Conservation (phyloP, 2,329 filamentous ascomycete genomes). For the Beauveria bassiana region DNA sequence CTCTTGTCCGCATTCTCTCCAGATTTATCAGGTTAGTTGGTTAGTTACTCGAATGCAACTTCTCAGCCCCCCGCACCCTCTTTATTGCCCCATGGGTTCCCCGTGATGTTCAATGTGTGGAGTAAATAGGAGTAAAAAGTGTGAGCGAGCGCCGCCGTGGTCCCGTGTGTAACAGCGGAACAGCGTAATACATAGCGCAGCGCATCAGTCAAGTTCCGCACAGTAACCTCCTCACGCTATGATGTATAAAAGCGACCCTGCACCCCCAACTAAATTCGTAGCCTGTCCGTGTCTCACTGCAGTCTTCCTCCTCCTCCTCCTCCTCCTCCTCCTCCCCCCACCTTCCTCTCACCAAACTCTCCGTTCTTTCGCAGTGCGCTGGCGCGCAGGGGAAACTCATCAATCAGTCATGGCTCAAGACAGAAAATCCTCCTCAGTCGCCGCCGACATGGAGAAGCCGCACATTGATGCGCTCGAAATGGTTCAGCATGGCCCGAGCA, state of each 20-base stretch:
- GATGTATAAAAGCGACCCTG: conserved; percentile 1
- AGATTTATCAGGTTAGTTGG: background rate
- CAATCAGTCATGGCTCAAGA: background rate
- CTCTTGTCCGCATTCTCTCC: background rate
- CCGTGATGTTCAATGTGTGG: background rate
- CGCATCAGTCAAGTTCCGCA: no score
- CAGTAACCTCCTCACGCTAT: background rate
- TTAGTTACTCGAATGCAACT: background rate
- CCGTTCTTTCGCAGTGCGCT: background rate
- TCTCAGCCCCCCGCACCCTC: background rate
- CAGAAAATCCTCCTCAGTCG: background rate
- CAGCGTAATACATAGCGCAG: no score
- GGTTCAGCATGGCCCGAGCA: conserved; percentile 24
- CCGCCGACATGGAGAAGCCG: conserved; percentile 17
- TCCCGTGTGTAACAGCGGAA: background rate
- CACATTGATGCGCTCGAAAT: conserved; percentile 29
- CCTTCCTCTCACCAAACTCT: background rate
- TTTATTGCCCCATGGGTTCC: background rate
- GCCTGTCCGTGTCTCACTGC: background rate
- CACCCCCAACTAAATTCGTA: background rate
- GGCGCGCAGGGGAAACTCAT: background rate
- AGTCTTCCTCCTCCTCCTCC: background rate
- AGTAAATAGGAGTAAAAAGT: background rate
- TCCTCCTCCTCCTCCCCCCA: no score
- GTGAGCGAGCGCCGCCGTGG: background rate